Evolutionary conservation across 192 early-diverging fungal species (phyloP).

Genomic region (Linnemannia elongata): DNA sequence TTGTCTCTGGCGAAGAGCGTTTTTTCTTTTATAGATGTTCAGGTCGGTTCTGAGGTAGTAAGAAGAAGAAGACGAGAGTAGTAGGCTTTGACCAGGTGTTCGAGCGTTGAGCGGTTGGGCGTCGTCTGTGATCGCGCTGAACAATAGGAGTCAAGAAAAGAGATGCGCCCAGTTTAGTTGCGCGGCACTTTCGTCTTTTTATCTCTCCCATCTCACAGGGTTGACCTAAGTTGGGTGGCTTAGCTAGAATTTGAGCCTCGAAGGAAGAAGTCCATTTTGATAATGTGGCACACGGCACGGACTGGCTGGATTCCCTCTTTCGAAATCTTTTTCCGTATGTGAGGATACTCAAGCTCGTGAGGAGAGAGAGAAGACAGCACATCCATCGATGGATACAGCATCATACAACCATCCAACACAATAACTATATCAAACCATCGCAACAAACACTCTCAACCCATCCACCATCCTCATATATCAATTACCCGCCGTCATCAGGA

Average conservation of each 20-base stretch:
- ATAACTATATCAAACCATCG: neutral
- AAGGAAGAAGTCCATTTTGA: neutral
- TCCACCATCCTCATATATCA: neutral
- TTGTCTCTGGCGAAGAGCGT: neutral
- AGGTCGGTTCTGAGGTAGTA: neutral
- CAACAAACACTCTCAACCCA: neutral
- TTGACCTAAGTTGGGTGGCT: constrained; percentile 6
- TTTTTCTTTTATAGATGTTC: neutral
- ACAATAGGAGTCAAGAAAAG: neutral
- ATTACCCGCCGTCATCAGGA: neutral
- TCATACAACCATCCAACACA: constrained; percentile 22
- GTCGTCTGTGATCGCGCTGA: neutral
- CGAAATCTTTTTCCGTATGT: constrained; percentile 58
- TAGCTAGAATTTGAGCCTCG: neutral
- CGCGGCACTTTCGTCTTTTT: neutral
- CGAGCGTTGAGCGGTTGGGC: neutral
- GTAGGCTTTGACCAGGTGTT: neutral
- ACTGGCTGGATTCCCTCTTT: constrained; percentile 46
- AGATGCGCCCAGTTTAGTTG: constrained; percentile 10
- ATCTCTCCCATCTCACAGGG: neutral
- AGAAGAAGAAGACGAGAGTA: neutral
- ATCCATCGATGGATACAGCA: constrained; percentile 32
- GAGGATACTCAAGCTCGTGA: neutral
- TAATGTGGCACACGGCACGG: neutral
- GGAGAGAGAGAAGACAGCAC: too few relatives aligned